These are phyloP conservation scores for Nemania serpens DNA, from an alignment of 2,329 filamentous ascomycete species.

Conservation along the genomic window DNA sequence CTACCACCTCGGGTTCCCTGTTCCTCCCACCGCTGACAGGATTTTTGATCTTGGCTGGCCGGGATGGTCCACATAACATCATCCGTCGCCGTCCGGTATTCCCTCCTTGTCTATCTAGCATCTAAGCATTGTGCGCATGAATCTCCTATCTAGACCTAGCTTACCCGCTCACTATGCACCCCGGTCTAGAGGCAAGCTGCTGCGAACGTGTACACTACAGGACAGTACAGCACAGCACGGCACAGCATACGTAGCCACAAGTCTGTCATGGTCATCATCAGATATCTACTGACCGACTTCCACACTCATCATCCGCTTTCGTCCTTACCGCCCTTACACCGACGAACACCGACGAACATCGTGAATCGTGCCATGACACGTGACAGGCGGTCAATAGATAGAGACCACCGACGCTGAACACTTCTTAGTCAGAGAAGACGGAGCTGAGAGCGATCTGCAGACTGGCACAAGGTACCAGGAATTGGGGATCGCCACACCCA, in stretches of 20 bases:
- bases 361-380: slow-evolving; percentile 2
- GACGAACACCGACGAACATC: too few relatives aligned
- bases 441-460: slow-evolving; percentile 13
- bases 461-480: slow-evolving; percentile 13
- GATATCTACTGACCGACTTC: slow-evolving; percentile 28
- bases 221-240: neutral
- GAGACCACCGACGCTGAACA: neutral
- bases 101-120: neutral
- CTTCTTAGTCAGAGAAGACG: neutral
- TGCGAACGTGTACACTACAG: neutral
- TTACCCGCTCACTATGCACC: slow-evolving; percentile 4
- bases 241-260: neutral
- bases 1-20: slow-evolving; percentile 14
- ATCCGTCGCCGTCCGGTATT: neutral
- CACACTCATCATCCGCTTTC: slow-evolving; percentile 6
- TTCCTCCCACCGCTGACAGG: slow-evolving; percentile 14
- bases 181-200: slow-evolving; percentile 6
- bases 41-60: slow-evolving; percentile 23
- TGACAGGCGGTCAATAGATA: neutral
- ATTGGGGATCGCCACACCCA: slow-evolving; percentile 25
- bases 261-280: slow-evolving; percentile 18
- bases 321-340: slow-evolving; percentile 27
- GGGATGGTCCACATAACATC: slow-evolving; percentile 17
- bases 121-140: slow-evolving; percentile 11
- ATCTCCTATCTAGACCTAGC: slow-evolving; percentile 4